Evolutionary conservation across 495 filamentous ascomycete genomes (phyloP).

Genomic region (Neurospora pannonica): DNA sequence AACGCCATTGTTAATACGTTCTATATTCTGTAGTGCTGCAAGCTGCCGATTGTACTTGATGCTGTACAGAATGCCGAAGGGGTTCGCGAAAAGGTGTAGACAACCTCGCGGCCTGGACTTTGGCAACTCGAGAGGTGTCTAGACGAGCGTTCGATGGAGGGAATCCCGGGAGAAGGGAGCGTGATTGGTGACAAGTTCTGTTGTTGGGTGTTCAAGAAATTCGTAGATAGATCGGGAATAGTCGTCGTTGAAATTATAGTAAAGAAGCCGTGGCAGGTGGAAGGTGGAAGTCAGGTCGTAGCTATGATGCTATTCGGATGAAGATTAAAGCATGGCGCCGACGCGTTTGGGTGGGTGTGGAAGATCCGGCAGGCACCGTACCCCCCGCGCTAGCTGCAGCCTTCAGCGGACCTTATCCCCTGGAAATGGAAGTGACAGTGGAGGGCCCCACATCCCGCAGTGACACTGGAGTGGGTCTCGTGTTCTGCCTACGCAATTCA

Average conservation of each 20-base stretch:
- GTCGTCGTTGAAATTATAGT: not conserved
- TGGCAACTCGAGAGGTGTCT: not conserved
- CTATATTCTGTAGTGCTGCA: too few species aligned
- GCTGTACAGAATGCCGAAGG: not conserved
- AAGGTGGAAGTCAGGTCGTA: not conserved
- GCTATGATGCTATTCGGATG: not conserved
- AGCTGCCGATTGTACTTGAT: too few species aligned
- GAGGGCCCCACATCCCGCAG: not conserved
- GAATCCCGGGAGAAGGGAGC: not conserved
- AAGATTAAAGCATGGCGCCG: not conserved
- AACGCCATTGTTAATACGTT: not conserved
- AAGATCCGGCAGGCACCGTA: not conserved
- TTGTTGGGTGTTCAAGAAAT: not conserved
- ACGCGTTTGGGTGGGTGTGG: not conserved
- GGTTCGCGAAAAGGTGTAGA: not conserved
- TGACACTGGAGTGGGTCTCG: not conserved
- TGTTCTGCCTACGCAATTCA: not conserved
- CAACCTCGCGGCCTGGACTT: not conserved
- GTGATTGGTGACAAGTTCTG: not conserved
- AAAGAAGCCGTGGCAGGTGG: not conserved
- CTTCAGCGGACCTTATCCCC: not conserved
- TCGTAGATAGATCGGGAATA: not conserved
- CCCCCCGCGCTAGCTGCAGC: not conserved
- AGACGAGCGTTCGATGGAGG: not conserved
- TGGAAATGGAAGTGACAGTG: not conserved